Percentiles rank a stretch among this genome's conserved stretches.
phyloP scores from a whole-genome alignment of 1,284 basidiomycete genomes.

The Exobasidium cylindrosporum region DNA sequence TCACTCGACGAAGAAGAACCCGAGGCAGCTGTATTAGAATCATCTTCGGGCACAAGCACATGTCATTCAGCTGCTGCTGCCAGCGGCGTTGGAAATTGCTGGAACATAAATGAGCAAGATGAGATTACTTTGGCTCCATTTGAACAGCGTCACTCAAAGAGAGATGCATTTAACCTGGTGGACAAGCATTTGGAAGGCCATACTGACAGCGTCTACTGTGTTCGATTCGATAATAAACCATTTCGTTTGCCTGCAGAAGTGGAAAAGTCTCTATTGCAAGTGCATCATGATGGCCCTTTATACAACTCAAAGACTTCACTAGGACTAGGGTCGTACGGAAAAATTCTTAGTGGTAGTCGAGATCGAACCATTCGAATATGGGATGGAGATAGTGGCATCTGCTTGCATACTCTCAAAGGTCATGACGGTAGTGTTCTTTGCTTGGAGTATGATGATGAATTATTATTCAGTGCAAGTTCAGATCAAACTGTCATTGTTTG shows the following conservation, averaged over 20 bases:
- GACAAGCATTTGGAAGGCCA: slow-evolving; percentile 33
- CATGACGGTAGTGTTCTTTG: slow-evolving; percentile 38
- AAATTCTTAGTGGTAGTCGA: slow-evolving; percentile 36
- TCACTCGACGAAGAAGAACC: neutral
- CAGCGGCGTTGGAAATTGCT: neutral
- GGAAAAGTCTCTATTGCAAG: too few species aligned
- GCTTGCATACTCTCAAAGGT: slow-evolving; percentile 31
- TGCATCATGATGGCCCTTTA: neutral
- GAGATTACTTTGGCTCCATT: neutral
- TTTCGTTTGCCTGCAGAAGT: slow-evolving; percentile 12
- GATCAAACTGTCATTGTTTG: slow-evolving; percentile 36
- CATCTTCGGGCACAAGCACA: neutral
- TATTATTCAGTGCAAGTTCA: slow-evolving; percentile 39
- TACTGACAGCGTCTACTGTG: slow-evolving; percentile 39
- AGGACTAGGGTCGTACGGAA: slow-evolving; percentile 27
- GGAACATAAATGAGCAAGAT: neutral
- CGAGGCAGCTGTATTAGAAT: neutral
- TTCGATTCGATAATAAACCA: slow-evolving; percentile 24
- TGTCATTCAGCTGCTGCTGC: neutral
- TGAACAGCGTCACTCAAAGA: neutral
- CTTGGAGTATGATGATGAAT: slow-evolving; percentile 38
- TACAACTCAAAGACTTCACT: slow-evolving; percentile 10
- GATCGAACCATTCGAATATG: slow-evolving; percentile 40
- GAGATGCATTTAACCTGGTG: slow-evolving; percentile 22
- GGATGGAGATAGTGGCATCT: slow-evolving; percentile 32